Evolutionary conservation across 352 stramenopile species (phyloP), one percentile per base, ranked within the genome.

Genomic region (Globisporangium heterothallicum): DNA sequence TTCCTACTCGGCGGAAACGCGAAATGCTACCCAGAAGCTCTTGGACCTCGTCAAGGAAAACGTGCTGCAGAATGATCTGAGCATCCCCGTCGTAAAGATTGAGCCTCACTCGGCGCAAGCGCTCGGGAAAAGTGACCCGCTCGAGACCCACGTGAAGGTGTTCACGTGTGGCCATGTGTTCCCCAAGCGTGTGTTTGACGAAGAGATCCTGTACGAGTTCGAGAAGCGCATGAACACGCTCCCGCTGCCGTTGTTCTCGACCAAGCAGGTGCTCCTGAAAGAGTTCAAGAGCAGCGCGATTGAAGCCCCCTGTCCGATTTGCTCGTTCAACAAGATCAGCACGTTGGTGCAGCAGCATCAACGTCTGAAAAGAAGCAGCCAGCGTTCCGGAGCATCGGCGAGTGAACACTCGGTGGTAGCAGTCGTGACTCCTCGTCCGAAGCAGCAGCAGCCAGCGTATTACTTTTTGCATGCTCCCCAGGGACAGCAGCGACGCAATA

Each of bases 141-240:
- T 94, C 7, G 84, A 94, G 55, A 94, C 84, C 13, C 84, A 94
- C 53, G 81, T 85, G 16, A 90, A 92, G 62, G 84, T 71, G 2
- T 94, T 94, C 50, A 86, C 81, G 12, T 94, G 84, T 32, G 75
- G 78, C 12, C 84, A 94, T 48, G 57, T 90, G 18, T 94, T 90
- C 49, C 79, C 84, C 9, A 92, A 92, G 66, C 79, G 84, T 26
- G 68, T 94, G 42, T 92, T 89, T 42, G 81, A 94, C 44, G 84
- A 94, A 50, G 84, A 94, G 30, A 70, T 94, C 12, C 42, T 92
- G 16, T 68, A 70, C 9, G 75, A 89, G 53, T 94, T 94, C 47
- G 84, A 92, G 32, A 90, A 84, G 63, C 76, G 78, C 18, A 80
- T 94, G 70, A 84, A 74, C 27, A 55, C 76, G 7, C 55, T 90